A percentile compares a stretch with the other conserved stretches of the same genome.
These are phyloP conservation scores for Cutaneotrichosporon sp. DNA, from an alignment of 1,284 basidiomycete species.

Conservation along the genomic window DNA sequence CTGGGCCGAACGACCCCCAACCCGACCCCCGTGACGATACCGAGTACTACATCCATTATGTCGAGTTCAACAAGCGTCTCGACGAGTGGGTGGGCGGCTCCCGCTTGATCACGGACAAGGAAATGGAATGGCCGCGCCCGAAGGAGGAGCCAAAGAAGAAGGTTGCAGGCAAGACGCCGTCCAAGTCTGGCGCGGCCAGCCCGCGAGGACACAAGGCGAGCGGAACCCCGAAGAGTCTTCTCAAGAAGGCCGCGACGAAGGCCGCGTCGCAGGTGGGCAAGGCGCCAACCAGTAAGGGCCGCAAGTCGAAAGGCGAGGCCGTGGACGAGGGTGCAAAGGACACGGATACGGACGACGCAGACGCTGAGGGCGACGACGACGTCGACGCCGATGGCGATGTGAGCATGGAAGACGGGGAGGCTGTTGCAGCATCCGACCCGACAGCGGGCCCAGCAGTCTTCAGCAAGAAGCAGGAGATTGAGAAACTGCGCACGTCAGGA, in stretches of 20 bases:
- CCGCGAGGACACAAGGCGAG: slow-evolving; percentile 21
- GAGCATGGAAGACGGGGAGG: slow-evolving; percentile 50
- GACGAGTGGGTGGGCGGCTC: slow-evolving; percentile 97
- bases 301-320: slow-evolving; percentile 32
- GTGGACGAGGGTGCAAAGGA: slow-evolving; percentile 55
- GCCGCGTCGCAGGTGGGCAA: slow-evolving; percentile 49
- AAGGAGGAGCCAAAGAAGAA: slow-evolving; percentile 48
- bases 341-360: slow-evolving; percentile 22
- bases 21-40: slow-evolving; percentile 58
- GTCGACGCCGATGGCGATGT: slow-evolving; percentile 56
- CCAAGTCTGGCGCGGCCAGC: slow-evolving; percentile 26
- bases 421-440: slow-evolving; percentile 50
- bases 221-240: slow-evolving; percentile 50
- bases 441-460: slow-evolving; percentile 57
- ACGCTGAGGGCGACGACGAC: slow-evolving; percentile 55
- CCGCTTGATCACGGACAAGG: slow-evolving; percentile 73
- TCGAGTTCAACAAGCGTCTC: slow-evolving; percentile 95
- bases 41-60: slow-evolving; percentile 97
- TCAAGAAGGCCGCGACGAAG: slow-evolving; percentile 72
- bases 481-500: slow-evolving; percentile 93
- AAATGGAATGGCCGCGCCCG: slow-evolving; percentile 81
- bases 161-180: slow-evolving; percentile 40
- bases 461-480: slow-evolving; percentile 95
- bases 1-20: slow-evolving; percentile 54
- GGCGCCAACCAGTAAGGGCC: slow-evolving; percentile 46